Percentiles rank a stretch among this genome's conserved stretches.
These are phyloP conservation scores for Camellia lanceoleosa DNA, from an alignment of 148 eudicot species.

Conservation along the genomic window DNA sequence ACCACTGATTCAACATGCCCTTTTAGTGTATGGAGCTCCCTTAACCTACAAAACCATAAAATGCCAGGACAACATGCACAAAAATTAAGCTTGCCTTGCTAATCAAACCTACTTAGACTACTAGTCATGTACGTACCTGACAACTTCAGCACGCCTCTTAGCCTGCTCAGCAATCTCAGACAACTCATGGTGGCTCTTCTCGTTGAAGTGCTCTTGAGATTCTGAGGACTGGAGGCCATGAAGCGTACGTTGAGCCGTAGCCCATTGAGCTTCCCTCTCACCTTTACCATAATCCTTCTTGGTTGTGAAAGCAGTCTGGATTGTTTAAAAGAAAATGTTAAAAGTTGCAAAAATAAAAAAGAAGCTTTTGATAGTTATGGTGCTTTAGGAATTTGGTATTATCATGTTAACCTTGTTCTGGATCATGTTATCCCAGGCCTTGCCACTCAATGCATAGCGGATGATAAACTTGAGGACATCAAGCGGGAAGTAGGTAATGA, in stretches of 20 bases:
- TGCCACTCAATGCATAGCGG: constrained; percentile 45
- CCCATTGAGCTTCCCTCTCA: constrained; percentile 66
- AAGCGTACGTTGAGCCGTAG: constrained; percentile 49
- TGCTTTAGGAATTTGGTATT: background rate
- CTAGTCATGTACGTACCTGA: constrained; percentile 34
- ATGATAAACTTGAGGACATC: constrained; percentile 70
- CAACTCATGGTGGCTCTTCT: constrained; percentile 30
- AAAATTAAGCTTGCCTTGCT: background rate
- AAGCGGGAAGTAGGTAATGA: constrained; percentile 75
- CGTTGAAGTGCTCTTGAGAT: constrained; percentile 6
- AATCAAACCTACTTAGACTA: no score
- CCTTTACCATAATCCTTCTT: constrained; percentile 59
- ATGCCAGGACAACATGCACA: background rate
- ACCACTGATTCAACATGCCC: constrained; percentile 68
- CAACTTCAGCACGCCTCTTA: constrained; percentile 52
- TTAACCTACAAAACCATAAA: constrained; percentile 34
- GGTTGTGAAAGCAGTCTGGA: constrained; percentile 49
- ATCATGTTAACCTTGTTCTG: constrained; percentile 37
- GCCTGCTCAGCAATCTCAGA: constrained; percentile 54
- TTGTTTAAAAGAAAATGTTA: background rate
- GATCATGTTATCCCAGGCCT: constrained; percentile 53
- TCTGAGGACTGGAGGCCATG: constrained; percentile 49
- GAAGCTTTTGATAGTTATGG: background rate
- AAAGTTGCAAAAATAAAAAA: background rate
- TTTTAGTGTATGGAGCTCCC: constrained; percentile 67